Evolutionary conservation across 2,329 filamentous ascomycete species (phyloP).

Genomic region (Elsinoe batatas): DNA sequence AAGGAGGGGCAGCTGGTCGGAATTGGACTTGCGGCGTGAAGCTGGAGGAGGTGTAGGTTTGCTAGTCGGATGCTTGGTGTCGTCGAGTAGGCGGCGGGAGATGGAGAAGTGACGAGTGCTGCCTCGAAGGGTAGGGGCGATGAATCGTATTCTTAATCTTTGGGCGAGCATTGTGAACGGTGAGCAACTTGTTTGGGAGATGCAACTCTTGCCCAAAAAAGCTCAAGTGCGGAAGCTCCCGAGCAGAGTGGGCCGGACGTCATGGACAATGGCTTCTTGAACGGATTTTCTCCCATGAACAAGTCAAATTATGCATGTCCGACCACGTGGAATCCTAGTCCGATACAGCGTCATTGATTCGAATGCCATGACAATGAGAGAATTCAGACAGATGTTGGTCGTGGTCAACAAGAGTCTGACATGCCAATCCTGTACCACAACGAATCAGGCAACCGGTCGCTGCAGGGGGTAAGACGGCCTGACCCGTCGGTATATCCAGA

Average conservation of each 20-base stretch:
- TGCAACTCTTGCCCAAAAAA: constrained; percentile 5
- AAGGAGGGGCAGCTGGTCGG: constrained; percentile 33
- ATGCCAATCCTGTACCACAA: too few species aligned
- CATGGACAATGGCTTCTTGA: neutral
- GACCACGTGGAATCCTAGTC: too few species aligned
- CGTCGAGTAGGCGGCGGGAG: neutral
- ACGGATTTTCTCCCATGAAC: too few species aligned
- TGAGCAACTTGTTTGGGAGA: constrained; percentile 6
- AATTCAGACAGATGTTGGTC: too few species aligned
- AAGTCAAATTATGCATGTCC: too few species aligned
- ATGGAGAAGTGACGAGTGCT: neutral
- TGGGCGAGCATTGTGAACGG: constrained; percentile 3
- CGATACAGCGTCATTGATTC: too few species aligned
- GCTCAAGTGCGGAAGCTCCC: neutral
- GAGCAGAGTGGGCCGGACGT: neutral
- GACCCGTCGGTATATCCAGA: neutral
- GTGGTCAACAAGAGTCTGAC: too few species aligned
- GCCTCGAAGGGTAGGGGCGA: neutral
- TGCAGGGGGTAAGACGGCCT: neutral
- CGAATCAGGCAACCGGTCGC: too few species aligned
- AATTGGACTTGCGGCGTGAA: constrained; percentile 14
- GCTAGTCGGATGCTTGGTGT: neutral
- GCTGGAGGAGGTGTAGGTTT: constrained; percentile 14
- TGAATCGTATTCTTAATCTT: neutral
- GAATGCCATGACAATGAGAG: too few species aligned